phyloP scores from a whole-genome alignment of 208 protist genomes.

The Leishmania mexicana region DNA sequence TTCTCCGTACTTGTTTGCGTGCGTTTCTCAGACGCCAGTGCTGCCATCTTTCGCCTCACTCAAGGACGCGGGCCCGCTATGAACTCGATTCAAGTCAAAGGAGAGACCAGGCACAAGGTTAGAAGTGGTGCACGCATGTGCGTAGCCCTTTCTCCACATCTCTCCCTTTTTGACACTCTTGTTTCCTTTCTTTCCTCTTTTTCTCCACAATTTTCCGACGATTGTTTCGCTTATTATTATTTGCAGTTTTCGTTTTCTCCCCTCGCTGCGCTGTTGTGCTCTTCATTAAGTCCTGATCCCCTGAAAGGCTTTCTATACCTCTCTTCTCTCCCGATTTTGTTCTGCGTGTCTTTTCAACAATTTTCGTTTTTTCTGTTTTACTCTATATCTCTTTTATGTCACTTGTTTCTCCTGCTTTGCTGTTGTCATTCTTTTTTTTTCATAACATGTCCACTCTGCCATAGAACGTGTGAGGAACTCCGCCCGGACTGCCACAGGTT shows the following conservation, averaged over 20 bases:
- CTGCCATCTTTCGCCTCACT: background rate
- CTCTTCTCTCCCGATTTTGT: background rate
- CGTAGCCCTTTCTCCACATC: background rate
- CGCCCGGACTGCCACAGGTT: background rate
- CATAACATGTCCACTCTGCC: background rate
- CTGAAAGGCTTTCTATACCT: background rate
- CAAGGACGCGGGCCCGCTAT: background rate
- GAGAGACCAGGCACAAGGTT: background rate
- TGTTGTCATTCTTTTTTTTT: background rate
- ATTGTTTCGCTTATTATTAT: background rate
- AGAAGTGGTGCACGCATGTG: constrained; percentile 1
- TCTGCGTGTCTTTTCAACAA: background rate
- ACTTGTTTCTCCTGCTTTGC: background rate
- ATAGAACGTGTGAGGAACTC: background rate
- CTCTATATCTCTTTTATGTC: background rate
- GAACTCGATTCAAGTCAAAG: background rate
- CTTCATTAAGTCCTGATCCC: background rate
- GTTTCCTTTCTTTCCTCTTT: background rate
- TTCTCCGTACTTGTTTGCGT: background rate
- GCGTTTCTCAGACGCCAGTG: background rate
- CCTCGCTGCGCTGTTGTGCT: background rate
- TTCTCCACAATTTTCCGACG: background rate
- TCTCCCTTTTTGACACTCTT: background rate
- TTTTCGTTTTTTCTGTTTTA: background rate
- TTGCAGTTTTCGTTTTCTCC: background rate